These are phyloP conservation scores for Aspergillus leporis DNA, from an alignment of 495 filamentous ascomycete species.

Conservation along the genomic window DNA sequence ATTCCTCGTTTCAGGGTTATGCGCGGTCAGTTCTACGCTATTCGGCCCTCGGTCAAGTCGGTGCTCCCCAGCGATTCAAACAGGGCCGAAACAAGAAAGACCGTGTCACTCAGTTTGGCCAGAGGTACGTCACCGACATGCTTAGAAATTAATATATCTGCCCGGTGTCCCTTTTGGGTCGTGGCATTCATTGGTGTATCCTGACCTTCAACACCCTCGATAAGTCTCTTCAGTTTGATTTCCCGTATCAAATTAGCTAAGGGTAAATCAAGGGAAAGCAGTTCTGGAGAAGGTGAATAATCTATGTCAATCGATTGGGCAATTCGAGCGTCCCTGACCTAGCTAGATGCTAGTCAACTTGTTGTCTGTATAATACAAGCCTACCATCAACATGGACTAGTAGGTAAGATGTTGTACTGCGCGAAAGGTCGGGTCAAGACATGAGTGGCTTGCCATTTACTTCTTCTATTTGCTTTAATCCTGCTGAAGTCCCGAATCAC, in stretches of 20 bases:
- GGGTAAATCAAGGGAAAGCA: slow-evolving; percentile 39
- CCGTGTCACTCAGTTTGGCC: slow-evolving; percentile 33
- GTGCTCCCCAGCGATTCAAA: slow-evolving; percentile 32
- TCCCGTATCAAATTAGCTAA: slow-evolving; percentile 35
- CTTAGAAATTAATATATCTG: slow-evolving; percentile 35
- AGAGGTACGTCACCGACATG: slow-evolving; percentile 42
- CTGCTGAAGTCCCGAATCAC: too few species aligned
- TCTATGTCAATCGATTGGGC: slow-evolving; percentile 53
- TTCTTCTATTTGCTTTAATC: too few species aligned
- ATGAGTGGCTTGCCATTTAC: too few species aligned
- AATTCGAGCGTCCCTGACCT: slow-evolving; percentile 43
- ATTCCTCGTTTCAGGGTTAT: slow-evolving; percentile 43
- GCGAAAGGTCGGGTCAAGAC: too few species aligned
- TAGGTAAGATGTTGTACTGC: too few species aligned
- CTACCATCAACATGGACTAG: background rate
- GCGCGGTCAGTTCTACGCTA: slow-evolving; percentile 48
- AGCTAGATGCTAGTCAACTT: slow-evolving; percentile 1
- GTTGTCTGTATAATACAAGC: background rate
- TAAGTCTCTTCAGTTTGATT: slow-evolving; percentile 34
- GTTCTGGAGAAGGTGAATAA: slow-evolving; percentile 49
- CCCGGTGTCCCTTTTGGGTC: slow-evolving; percentile 45
- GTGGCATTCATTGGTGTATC: slow-evolving; percentile 52
- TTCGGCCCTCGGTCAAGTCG: slow-evolving; percentile 32
- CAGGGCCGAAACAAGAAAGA: slow-evolving; percentile 19
- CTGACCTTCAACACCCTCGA: slow-evolving; percentile 50